Evolutionary conservation across 768 basidiomycete genomes (phyloP).

Genomic region (Lactarius sp.): DNA sequence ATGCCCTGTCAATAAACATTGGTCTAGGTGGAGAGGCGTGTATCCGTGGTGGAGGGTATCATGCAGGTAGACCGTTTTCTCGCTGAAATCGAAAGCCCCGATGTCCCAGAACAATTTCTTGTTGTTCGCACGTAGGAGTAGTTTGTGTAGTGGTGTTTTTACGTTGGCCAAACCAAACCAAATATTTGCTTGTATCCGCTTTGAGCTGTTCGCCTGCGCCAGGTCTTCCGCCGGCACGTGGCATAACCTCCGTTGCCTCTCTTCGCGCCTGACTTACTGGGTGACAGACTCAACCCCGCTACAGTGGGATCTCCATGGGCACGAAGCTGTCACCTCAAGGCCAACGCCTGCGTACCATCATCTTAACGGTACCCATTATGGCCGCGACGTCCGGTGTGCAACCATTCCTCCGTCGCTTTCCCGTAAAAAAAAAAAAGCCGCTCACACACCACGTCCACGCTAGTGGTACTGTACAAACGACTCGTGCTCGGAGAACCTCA

Average conservation of each 20-base stretch:
- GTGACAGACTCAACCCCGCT: no score
- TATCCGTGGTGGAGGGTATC: neutral
- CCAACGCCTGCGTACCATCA: constrained; percentile 47
- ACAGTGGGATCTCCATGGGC: constrained; percentile 1
- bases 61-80: constrained; percentile 6
- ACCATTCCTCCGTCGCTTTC: constrained; percentile 2
- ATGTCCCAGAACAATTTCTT: constrained; percentile 18
- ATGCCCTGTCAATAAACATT: neutral
- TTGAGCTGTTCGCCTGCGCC: no score
- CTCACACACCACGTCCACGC: constrained; percentile 12
- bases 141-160: neutral
- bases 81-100: neutral
- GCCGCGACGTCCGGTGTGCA: constrained; percentile 57
- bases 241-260: neutral
- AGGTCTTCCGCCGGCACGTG: constrained; percentile 1
- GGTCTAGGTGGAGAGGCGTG: constrained; percentile 16
- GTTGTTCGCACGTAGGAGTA: constrained; percentile 1
- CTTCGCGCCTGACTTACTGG: no score
- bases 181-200: no score
- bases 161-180: no score
- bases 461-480: constrained; percentile 66
- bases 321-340: constrained; percentile 42
- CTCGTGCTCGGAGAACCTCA: constrained; percentile 49
- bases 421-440: neutral
- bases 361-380: constrained; percentile 60